phyloP scores from a whole-genome alignment of 1,139 yeast genomes.

The Geotrichum bryndzae region DNA sequence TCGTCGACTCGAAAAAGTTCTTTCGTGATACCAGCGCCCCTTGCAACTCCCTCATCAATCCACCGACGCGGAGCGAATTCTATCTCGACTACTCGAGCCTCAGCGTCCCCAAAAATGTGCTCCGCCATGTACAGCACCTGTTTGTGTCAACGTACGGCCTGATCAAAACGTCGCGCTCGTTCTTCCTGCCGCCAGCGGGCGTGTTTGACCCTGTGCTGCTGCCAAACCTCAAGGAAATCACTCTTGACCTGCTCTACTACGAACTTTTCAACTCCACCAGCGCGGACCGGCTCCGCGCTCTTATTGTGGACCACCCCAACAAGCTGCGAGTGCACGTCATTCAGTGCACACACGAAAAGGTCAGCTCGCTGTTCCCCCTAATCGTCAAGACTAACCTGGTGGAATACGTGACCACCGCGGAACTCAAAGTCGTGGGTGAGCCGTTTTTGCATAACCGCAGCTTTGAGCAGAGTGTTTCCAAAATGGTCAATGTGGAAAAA shows the following conservation, averaged over 20 bases:
- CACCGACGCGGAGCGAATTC: background rate
- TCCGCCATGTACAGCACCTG: background rate
- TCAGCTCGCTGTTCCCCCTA: background rate
- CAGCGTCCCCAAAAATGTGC: background rate
- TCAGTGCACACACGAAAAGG: background rate
- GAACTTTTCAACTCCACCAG: background rate
- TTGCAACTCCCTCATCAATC: background rate
- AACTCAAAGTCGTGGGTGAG: background rate
- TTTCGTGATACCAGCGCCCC: background rate
- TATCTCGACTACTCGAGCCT: background rate
- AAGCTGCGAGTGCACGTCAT: background rate
- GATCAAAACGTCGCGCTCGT: background rate
- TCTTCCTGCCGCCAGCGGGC: conserved; percentile 1
- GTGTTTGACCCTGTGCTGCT: background rate
- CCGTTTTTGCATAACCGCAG: background rate
- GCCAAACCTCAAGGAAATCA: background rate
- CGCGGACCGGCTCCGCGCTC: background rate
- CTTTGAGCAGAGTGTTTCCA: background rate
- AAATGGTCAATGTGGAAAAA: background rate
- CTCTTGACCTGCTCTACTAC: background rate
- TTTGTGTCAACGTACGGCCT: background rate
- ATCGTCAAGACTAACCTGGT: background rate
- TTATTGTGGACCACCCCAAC: background rate
- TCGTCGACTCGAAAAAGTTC: background rate
- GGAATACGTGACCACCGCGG: background rate